Evolutionary conservation across 2,329 filamentous ascomycete genomes (phyloP).

Genomic region (Xylogone sp.): DNA sequence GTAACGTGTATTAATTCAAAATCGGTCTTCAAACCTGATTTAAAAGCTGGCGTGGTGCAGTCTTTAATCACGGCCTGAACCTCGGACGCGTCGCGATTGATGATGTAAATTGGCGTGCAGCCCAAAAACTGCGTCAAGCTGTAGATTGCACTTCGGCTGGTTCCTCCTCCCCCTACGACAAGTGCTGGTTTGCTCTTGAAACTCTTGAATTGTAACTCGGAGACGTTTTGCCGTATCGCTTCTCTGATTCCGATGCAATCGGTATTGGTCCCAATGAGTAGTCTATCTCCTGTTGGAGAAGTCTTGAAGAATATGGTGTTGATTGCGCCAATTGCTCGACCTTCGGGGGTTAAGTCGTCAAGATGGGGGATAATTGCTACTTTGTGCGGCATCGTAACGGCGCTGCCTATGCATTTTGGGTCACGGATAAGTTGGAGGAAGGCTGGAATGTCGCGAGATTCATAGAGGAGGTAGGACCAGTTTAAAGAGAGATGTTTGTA

Average conservation of each 20-base stretch:
- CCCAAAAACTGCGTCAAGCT: constrained; percentile 35
- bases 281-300: constrained; percentile 24
- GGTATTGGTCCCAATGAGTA: constrained; percentile 72
- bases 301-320: constrained; percentile 71
- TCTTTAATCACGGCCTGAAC: constrained; percentile 10
- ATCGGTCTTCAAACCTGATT: no score
- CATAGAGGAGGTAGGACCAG: constrained; percentile 50
- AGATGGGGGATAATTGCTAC: constrained; percentile 70
- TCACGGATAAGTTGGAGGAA: constrained; percentile 51
- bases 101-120: constrained; percentile 14
- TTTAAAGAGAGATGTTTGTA: constrained; percentile 43
- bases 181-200: constrained; percentile 52
- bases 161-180: constrained; percentile 63
- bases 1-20: not conserved
- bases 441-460: constrained; percentile 44
- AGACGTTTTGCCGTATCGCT: constrained; percentile 57
- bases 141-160: constrained; percentile 71
- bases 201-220: not conserved
- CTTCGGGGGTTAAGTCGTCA: constrained; percentile 70
- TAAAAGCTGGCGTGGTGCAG: no score
- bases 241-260: constrained; percentile 77
- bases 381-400: constrained; percentile 84
- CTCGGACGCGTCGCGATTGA: constrained; percentile 14
- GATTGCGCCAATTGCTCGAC: constrained; percentile 68
- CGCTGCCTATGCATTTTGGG: constrained; percentile 61